Base-by-base conservation (phyloP, 164 flowering plant genomes). In the Litsea cubeba region DNA sequence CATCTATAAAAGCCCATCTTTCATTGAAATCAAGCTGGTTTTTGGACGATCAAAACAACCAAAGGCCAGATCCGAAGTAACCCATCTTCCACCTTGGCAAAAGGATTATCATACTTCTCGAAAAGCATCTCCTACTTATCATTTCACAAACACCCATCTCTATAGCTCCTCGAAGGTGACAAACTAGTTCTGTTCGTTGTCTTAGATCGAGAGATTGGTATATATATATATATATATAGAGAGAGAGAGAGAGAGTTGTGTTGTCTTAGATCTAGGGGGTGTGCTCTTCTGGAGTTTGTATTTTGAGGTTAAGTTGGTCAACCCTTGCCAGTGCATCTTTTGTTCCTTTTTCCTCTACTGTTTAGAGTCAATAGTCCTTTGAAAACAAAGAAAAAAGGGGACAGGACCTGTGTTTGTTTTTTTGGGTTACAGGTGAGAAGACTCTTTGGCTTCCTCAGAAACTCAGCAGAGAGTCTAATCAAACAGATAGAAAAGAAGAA, bases 391-490 rank as follows among this genome's bases (percentile, higher is more conserved):
- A 15, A n/a, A 12, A 28, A 10, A 30, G 14, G 62, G 51, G 24
- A 50, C 72, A 26, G 20, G 12, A 2, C 11, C 72, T 23, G 73
- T 63, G 46, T 20, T 40, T 40, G 8, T 40, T 28, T 60, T 58
- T 35, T 3, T 30, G 35, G 35, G 35, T 58, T 62, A 40, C 54
- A 30, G 2, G 28, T 28, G 1, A 17, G 57, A 18, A 30, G 46
- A 8, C 32, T 30, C 24, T 50, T 71, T 17, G 60, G 24, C 18
- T 50, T 73, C 62, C 46, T 73, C 70, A 65, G 69, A 66, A 28
- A 26, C 6, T 30, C 74, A 64, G 4, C 70, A 25, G 70, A 65
- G 58, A 73, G 49, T 73, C 75, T 64, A 73, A 65, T 65, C 62
- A 54, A 18, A 22, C 24, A 12, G 35, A 72, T 18, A 62, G 35